Percentiles rank a stretch among this genome's conserved stretches.
Evolutionary conservation across 2,329 filamentous ascomycete species (phyloP).

Genomic region (Balansia obtecta): DNA sequence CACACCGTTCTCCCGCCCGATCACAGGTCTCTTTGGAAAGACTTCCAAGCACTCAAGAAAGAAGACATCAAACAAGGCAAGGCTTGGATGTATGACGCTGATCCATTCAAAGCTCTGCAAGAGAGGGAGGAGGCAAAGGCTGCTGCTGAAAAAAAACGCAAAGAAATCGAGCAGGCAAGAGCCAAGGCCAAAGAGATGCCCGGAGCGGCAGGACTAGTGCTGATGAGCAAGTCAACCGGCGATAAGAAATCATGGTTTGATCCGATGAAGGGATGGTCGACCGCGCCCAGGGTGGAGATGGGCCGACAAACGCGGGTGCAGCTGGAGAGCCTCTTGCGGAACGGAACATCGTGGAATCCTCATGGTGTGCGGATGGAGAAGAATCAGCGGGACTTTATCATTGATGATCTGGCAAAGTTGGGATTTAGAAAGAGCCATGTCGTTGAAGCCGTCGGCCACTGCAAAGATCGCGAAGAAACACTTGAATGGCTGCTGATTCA

Average conservation of each 20-base stretch:
- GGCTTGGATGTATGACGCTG: constrained; percentile 87
- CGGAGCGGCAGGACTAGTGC: constrained; percentile 41
- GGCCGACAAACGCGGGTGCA: constrained; percentile 66
- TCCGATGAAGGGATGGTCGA: constrained; percentile 65
- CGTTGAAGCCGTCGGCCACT: constrained; percentile 75
- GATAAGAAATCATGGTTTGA: constrained; percentile 23
- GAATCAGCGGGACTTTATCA: constrained; percentile 42
- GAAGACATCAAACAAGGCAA: constrained; percentile 65
- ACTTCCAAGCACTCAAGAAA: constrained; percentile 72
- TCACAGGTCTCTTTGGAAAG: constrained; percentile 84
- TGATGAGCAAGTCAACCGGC: constrained; percentile 32
- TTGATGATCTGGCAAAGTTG: constrained; percentile 63
- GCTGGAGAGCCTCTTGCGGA: constrained; percentile 68
- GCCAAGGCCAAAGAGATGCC: constrained; percentile 55
- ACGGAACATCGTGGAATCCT: constrained; percentile 78
- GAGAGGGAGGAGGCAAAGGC: constrained; percentile 70
- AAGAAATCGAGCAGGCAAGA: constrained; percentile 54
- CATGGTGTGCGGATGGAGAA: constrained; percentile 55
- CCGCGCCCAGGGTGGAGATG: constrained; percentile 86
- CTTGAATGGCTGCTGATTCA: constrained; percentile 95
- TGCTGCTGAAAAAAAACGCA: constrained; percentile 65
- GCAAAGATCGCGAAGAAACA: constrained; percentile 84
- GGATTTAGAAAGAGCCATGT: constrained; percentile 85
- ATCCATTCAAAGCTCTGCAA: constrained; percentile 73
- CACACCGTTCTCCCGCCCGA: constrained; percentile 88